phyloP scores from a whole-genome alignment of 805 yeast genomes.

The Yarrowia hollandica region DNA sequence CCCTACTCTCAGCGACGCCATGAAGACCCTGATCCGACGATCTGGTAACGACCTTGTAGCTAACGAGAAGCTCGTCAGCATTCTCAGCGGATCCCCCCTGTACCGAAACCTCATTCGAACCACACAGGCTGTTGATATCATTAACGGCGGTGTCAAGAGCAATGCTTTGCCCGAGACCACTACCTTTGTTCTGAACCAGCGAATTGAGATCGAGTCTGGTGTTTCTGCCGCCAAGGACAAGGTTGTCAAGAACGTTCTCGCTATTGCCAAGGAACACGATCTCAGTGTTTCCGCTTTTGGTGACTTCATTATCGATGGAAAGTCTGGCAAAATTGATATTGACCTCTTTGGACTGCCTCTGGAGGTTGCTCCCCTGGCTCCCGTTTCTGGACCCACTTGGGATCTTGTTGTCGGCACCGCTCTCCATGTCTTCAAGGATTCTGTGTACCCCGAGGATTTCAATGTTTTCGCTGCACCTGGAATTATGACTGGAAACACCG shows the following conservation, averaged over 20 bases:
- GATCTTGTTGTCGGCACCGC: conserved; percentile 57
- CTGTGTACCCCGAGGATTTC: conserved; percentile 40
- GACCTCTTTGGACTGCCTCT: conserved; percentile 35
- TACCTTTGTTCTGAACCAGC: conserved; percentile 57
- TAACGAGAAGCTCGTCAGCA: conserved; percentile 24
- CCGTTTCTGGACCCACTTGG: conserved; percentile 46
- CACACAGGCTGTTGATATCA: conserved; percentile 65
- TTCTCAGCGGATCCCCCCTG: not conserved
- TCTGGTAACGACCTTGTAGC: conserved; percentile 34
- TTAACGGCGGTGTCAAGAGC: conserved; percentile 71
- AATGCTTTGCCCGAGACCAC: conserved; percentile 75
- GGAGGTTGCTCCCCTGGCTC: conserved; percentile 56
- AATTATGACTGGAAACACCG: conserved; percentile 67
- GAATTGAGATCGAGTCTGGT: conserved; percentile 60
- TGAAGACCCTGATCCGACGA: conserved; percentile 34
- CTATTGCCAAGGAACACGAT: conserved; percentile 50
- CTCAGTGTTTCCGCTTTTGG: conserved; percentile 49
- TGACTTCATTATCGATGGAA: conserved; percentile 40
- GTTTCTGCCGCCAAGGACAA: conserved; percentile 47
- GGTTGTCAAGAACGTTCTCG: conserved; percentile 43
- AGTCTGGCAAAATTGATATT: conserved; percentile 12
- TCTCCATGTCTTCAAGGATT: conserved; percentile 59
- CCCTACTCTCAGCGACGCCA: conserved; percentile 37
- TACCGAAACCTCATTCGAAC: conserved; percentile 48
- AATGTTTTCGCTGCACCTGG: conserved; percentile 53